Base-by-base conservation (phyloP, 75 land plant genomes). In the Pinus albicaulis region DNA sequence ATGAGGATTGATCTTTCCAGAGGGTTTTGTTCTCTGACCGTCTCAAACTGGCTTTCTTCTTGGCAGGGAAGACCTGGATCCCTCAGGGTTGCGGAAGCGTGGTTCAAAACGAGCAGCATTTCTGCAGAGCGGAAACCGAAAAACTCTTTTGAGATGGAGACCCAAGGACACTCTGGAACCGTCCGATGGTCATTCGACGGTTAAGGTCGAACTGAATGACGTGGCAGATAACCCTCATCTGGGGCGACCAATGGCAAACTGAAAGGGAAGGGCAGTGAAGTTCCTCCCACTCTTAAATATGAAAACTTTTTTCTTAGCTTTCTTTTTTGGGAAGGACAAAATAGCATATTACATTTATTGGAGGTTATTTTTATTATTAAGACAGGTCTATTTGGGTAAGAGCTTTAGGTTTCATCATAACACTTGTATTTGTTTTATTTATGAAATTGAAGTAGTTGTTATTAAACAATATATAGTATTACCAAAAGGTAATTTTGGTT, bases 161-260 rank as follows among this genome's bases (percentile, higher is more conserved):
- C 12, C 0, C 20, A 14, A 68, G 38, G 53, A 68, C 20, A 13
- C 1, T 38, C n/a, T 6, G 3, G 71, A 68, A 20, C 71, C 71
- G 71, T 41, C 71, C 23, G 71, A 68, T 68, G 48, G 11, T 7
- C 12, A 19, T 20, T 68, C 10, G 31, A 66, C 44, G 71, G 52
- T 31, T 66, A 23, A 66, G 0, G 48, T 66, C 22, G 22, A 41
- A 8, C 3, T 10, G 6, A 38, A 36, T 68, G 71, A 68, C 23
- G 48, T 68, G 71, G 71, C 71, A n/a, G 71, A 68, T 68, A 68
- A 22, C 71, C 71, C 71, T 68, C n/a, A 68, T 68, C 48, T 41
- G 1, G 20, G 48, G 71, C 71, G 48, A 2, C 53, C 53, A 48
- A 48, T 48, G 53, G 53, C 53, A 48, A 48, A 48, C 53, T 48